A percentile compares a stretch with the other conserved stretches of the same genome.
phyloP scores from a whole-genome alignment of 257 asterid species.

The Handroanthus guayacan region DNA sequence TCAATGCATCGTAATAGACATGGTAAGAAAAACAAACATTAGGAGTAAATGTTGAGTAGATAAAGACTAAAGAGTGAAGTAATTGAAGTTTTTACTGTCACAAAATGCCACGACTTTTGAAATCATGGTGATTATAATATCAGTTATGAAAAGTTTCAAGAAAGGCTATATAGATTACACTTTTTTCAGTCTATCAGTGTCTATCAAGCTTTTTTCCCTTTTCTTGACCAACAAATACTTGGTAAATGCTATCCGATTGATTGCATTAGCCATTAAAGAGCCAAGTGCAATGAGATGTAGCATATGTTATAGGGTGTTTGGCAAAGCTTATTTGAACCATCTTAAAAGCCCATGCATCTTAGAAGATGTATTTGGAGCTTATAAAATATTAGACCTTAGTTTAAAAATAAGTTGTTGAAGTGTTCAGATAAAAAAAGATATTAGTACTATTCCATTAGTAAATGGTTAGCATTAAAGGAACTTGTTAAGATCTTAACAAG shows the following conservation, averaged over 20 bases:
- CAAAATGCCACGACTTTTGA: background rate
- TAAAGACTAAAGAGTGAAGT: background rate
- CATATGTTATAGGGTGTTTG: background rate
- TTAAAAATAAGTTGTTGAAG: no score
- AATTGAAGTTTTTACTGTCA: background rate
- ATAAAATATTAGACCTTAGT: no score
- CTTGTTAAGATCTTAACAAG: no score
- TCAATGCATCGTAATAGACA: background rate
- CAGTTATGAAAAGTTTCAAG: background rate
- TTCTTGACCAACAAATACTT: no score
- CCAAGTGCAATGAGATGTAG: background rate
- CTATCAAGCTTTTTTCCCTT: background rate
- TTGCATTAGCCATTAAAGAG: background rate
- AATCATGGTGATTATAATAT: background rate
- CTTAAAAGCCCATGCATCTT: no score
- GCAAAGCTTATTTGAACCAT: no score
- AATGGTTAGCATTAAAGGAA: no score
- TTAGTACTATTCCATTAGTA: no score
- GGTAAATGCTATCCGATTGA: background rate
- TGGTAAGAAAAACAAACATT: background rate
- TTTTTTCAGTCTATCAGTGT: background rate
- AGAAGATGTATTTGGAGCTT: no score
- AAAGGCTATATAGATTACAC: background rate
- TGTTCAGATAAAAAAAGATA: no score
- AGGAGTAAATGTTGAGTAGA: background rate